Conservation (phyloP, 108 stramenopile genomes). For the Cyclotella choctawhatcheeana region DNA sequence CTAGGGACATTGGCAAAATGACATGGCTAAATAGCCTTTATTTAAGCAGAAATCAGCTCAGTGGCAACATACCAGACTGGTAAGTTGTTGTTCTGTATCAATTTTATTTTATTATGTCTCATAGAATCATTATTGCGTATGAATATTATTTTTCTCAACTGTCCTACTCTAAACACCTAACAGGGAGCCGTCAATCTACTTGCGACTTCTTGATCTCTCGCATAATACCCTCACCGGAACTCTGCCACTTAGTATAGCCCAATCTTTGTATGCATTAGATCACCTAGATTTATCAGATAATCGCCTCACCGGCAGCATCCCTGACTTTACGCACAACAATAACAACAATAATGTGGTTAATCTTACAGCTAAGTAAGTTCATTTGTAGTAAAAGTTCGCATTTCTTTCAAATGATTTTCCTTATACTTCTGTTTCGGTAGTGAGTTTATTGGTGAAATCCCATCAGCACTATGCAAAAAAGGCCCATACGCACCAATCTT, state of each 20-base stretch:
- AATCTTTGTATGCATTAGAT: constrained; percentile 1
- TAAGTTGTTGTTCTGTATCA: too few species aligned
- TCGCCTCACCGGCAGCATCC: constrained; percentile 20
- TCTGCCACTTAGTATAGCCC: not conserved
- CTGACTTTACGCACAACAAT: not conserved
- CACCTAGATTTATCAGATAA: constrained; percentile 21
- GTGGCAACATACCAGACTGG: constrained; percentile 22
- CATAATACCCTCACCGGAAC: not conserved
- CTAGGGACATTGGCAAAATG: constrained; percentile 36
- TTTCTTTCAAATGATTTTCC: too few species aligned
- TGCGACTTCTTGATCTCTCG: constrained; percentile 27
- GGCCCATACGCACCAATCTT: constrained; percentile 5
- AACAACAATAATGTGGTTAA: constrained; percentile 5
- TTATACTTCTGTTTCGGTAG: not conserved
- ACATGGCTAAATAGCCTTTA: constrained; percentile 34
- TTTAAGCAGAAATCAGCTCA: constrained; percentile 6
- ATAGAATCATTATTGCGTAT: too few species aligned
- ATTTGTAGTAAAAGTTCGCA: too few species aligned
- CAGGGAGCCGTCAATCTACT: not conserved
- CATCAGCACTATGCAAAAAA: not conserved
- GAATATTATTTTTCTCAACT: too few species aligned
- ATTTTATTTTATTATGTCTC: too few species aligned
- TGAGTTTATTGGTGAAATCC: not conserved
- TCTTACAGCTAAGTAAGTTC: too few species aligned
- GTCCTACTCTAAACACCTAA: too few species aligned